A percentile compares a stretch with the other conserved stretches of the same genome.
These are phyloP conservation scores for Ustilago hordei DNA, from an alignment of 1,284 basidiomycete genomes.

Conservation along the genomic window DNA sequence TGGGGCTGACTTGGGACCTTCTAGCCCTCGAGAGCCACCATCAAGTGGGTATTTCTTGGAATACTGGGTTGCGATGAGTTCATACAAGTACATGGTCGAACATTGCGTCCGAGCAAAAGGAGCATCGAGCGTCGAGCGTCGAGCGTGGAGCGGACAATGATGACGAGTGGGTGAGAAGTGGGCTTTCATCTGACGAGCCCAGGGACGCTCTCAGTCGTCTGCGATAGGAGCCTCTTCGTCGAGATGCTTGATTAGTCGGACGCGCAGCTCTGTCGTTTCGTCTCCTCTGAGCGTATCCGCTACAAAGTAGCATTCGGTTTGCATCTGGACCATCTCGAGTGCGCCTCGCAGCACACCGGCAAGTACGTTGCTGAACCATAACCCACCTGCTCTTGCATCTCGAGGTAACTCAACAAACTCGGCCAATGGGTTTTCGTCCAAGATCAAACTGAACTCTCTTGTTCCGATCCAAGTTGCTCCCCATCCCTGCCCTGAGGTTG, in stretches of 20 bases:
- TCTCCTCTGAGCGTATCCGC: constrained; percentile 92
- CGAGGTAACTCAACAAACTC: constrained; percentile 98
- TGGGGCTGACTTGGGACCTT: background rate
- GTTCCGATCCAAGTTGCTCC: constrained; percentile 2
- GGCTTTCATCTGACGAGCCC: background rate
- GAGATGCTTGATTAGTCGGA: constrained; percentile 87
- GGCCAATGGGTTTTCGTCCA: constrained; percentile 95
- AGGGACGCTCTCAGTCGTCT: constrained; percentile 62
- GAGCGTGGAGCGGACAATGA: background rate
- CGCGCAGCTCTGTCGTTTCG: constrained; percentile 91
- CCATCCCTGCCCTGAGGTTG: constrained; percentile 15
- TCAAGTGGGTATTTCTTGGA: background rate
- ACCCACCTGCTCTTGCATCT: constrained; percentile 77
- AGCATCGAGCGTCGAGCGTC: background rate
- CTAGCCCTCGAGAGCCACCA: background rate
- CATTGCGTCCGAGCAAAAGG: background rate
- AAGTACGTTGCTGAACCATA: constrained; percentile 96
- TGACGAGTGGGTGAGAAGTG: background rate
- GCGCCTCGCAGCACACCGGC: constrained; percentile 93
- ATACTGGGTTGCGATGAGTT: background rate
- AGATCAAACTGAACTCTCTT: constrained; percentile 79
- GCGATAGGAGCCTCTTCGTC: constrained; percentile 81
- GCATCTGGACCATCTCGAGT: constrained; percentile 99
- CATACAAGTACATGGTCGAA: constrained; percentile 13
- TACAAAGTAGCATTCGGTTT: constrained; percentile 89